A percentile compares a stretch with the other conserved stretches of the same genome.
Conservation (phyloP, 2,329 filamentous ascomycete genomes). For the Claviceps digitariae region DNA sequence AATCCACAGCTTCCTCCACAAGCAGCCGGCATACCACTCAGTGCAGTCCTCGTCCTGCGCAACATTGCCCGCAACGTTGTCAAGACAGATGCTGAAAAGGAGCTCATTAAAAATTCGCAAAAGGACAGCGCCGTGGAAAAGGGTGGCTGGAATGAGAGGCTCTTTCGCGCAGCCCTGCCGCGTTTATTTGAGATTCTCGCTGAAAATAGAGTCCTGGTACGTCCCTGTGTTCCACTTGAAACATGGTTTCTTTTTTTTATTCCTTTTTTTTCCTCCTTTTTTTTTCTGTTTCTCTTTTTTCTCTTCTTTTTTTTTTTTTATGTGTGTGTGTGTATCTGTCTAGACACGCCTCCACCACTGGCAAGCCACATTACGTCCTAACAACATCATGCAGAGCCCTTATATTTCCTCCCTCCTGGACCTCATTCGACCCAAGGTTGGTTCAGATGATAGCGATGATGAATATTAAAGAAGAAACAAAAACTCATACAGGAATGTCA, state of each 20-base stretch:
- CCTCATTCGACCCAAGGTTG: constrained; percentile 17
- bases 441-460: constrained; percentile 14
- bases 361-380: too few species aligned
- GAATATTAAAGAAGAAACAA: constrained; percentile 1
- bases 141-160: constrained; percentile 49
- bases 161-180: constrained; percentile 53
- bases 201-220: constrained; percentile 50
- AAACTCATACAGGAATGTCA: too few species aligned
- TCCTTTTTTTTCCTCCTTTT: too few species aligned
- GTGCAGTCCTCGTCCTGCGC: constrained; percentile 61
- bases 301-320: too few species aligned
- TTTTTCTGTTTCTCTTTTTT: too few species aligned
- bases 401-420: constrained; percentile 28
- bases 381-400: constrained; percentile 17
- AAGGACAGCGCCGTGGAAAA: constrained; percentile 29
- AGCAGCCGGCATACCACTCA: constrained; percentile 66
- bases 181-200: constrained; percentile 57
- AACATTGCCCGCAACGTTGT: constrained; percentile 60
- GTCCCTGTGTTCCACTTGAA: constrained; percentile 11
- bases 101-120: constrained; percentile 35
- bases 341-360: too few species aligned
- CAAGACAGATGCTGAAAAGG: constrained; percentile 46
- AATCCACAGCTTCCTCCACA: constrained; percentile 45
- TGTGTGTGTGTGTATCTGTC: too few species aligned
- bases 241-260: neutral